Percentiles rank a stretch among this genome's conserved stretches.
These are phyloP conservation scores for Fistulinella prunicolor DNA, from an alignment of 768 basidiomycete species.

Conservation along the genomic window DNA sequence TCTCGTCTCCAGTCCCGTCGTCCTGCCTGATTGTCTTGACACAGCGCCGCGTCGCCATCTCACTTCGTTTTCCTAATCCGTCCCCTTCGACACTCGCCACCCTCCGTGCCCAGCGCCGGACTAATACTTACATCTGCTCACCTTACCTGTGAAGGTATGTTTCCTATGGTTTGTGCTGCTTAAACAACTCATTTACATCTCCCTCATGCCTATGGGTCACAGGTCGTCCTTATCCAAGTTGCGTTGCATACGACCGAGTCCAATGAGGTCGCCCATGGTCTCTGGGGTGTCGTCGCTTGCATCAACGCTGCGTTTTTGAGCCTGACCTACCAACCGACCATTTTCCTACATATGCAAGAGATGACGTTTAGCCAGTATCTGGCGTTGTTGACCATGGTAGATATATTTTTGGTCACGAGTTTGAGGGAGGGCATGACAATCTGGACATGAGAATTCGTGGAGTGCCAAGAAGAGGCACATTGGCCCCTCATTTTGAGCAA, in stretches of 20 bases:
- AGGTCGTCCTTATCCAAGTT: slow-evolving; percentile 84
- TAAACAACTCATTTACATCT: too few relatives aligned
- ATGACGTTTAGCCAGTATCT: slow-evolving; percentile 85
- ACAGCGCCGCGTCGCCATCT: too few relatives aligned
- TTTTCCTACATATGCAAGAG: slow-evolving; percentile 83
- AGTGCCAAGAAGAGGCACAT: slow-evolving; percentile 68
- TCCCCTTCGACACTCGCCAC: too few relatives aligned
- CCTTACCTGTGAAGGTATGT: too few relatives aligned
- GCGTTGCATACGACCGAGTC: slow-evolving; percentile 78
- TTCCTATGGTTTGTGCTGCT: too few relatives aligned
- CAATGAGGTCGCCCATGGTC: slow-evolving; percentile 70
- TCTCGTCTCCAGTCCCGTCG: too few relatives aligned
- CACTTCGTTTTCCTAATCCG: too few relatives aligned
- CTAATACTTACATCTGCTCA: too few relatives aligned
- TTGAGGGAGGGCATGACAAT: slow-evolving; percentile 88
- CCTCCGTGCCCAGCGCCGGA: too few relatives aligned
- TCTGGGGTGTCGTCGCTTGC: slow-evolving; percentile 68
- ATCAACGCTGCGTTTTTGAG: slow-evolving; percentile 84
- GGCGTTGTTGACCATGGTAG: slow-evolving; percentile 75
- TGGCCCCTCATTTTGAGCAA: slow-evolving; percentile 79
- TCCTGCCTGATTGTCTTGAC: too few relatives aligned
- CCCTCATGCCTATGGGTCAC: too few relatives aligned
- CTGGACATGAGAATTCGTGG: slow-evolving; percentile 76
- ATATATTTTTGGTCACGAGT: slow-evolving; percentile 82
- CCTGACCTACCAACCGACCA: slow-evolving; percentile 83